Evolutionary conservation across 2,329 filamentous ascomycete genomes (phyloP).

Genomic region (Venturia effusa): DNA sequence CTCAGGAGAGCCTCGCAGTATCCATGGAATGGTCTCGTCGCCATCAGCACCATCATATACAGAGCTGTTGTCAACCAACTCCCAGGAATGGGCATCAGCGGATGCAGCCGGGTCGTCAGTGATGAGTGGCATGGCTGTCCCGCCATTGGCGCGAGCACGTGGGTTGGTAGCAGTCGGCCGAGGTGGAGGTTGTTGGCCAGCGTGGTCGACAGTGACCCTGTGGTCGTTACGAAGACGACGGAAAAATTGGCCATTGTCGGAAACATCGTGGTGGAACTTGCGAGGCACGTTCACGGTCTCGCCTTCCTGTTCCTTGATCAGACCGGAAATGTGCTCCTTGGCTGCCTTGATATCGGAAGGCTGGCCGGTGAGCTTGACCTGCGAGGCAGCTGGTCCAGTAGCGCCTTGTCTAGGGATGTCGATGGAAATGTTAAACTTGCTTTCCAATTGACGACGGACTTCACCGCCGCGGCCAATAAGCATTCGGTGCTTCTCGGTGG

Average conservation of each 20-base stretch:
- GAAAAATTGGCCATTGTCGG: slow-evolving; percentile 90
- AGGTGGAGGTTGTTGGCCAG: slow-evolving; percentile 63
- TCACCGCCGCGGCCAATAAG: slow-evolving; percentile 91
- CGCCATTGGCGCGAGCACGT: slow-evolving; percentile 42
- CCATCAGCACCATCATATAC: slow-evolving; percentile 41
- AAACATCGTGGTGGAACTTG: slow-evolving; percentile 70
- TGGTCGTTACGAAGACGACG: slow-evolving; percentile 75
- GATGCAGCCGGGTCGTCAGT: slow-evolving; percentile 64
- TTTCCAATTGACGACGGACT: slow-evolving; percentile 72
- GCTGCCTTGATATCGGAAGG: slow-evolving; percentile 71
- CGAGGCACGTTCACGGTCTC: slow-evolving; percentile 79
- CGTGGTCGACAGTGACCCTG: slow-evolving; percentile 86
- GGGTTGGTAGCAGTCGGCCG: slow-evolving; percentile 46
- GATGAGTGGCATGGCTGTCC: slow-evolving; percentile 68
- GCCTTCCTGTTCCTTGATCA: slow-evolving; percentile 78
- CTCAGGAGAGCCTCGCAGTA: slow-evolving; percentile 68
- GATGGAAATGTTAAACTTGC: slow-evolving; percentile 73
- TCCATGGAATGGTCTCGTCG: slow-evolving; percentile 67
- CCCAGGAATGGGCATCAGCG: slow-evolving; percentile 70
- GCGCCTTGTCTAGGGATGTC: slow-evolving; percentile 74
- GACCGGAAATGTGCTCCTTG: slow-evolving; percentile 68
- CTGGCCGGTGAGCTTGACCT: slow-evolving; percentile 75
- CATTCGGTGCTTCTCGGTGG: slow-evolving; percentile 78
- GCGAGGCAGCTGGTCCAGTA: slow-evolving; percentile 63
- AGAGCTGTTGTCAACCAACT: slow-evolving; percentile 52